phyloP scores from a whole-genome alignment of 163 green algal genomes.

The Coccomyxa subellipsoidea region DNA sequence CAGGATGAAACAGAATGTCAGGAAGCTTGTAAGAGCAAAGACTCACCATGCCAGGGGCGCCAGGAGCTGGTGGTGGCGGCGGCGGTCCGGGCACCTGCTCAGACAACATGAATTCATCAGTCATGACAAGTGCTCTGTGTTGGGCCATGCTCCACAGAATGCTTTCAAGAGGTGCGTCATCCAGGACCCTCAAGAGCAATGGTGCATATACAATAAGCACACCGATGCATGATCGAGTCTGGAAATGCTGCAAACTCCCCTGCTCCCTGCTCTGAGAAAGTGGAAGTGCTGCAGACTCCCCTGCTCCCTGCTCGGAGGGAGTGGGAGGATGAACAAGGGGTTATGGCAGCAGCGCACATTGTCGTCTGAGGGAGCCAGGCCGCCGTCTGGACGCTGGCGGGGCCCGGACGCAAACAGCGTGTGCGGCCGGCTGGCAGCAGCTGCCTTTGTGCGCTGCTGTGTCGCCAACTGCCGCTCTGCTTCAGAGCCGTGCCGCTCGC shows the following conservation, averaged over 20 bases:
- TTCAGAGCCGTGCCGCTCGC: constrained; percentile 90
- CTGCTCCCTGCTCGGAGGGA: too few species aligned
- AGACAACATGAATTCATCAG: not conserved
- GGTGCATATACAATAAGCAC: too few species aligned
- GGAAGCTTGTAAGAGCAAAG: too few species aligned
- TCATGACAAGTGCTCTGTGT: too few species aligned
- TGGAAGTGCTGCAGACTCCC: too few species aligned
- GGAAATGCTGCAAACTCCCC: too few species aligned
- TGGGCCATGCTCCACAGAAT: too few species aligned
- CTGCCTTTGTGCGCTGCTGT: constrained; percentile 62
- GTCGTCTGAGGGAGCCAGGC: not conserved
- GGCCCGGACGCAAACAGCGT: constrained; percentile 52
- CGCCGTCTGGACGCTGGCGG: not conserved
- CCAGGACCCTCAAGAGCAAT: too few species aligned
- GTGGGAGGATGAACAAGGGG: not conserved
- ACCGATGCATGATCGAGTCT: too few species aligned
- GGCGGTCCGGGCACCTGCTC: not conserved
- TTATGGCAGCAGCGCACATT: not conserved
- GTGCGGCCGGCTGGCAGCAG: constrained; percentile 46
- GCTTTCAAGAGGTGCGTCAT: too few species aligned
- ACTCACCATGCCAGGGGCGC: not conserved
- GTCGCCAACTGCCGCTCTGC: constrained; percentile 89
- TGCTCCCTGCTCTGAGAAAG: too few species aligned
- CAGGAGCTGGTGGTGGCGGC: not conserved
- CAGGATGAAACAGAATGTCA: too few species aligned